phyloP scores from a whole-genome alignment of 2,329 filamentous ascomycete genomes.

The Aspergillus costaricaensis region DNA sequence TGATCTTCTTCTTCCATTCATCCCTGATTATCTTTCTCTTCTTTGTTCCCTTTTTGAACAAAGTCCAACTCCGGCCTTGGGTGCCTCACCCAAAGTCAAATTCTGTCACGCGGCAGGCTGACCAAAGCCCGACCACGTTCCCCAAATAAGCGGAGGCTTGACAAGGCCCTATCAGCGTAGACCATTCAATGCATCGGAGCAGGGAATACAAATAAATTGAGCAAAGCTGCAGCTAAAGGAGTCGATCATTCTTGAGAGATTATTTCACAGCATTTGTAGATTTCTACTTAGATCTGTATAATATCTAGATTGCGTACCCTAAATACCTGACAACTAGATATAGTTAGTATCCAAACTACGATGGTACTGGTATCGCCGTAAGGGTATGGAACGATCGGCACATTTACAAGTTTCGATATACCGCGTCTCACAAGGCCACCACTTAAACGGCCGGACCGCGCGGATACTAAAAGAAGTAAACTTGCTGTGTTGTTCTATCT shows the following conservation, averaged over 20 bases:
- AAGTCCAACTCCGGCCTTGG: background rate
- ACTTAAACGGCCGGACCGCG: background rate
- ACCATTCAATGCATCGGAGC: constrained; percentile 2
- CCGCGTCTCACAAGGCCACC: background rate
- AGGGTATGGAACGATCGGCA: constrained; percentile 13
- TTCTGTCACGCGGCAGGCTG: constrained; percentile 12
- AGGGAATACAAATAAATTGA: background rate
- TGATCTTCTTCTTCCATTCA: background rate
- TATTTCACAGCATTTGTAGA: too few species aligned
- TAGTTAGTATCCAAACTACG: too few species aligned
- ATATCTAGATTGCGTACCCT: background rate
- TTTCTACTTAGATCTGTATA: background rate
- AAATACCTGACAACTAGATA: too few species aligned
- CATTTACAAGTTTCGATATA: constrained; percentile 15
- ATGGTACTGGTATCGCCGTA: constrained; percentile 4
- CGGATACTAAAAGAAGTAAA: background rate
- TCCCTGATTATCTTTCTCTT: background rate
- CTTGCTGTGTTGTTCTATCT: background rate
- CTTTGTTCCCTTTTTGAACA: background rate
- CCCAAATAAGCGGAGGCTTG: constrained; percentile 1
- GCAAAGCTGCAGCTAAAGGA: background rate
- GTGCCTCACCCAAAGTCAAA: constrained; percentile 13
- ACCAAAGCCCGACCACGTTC: constrained; percentile 11
- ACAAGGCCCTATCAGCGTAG: background rate
- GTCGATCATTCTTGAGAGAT: background rate